Conservation (phyloP, 495 filamentous ascomycete genomes). For the Ascodesmis nigricans region DNA sequence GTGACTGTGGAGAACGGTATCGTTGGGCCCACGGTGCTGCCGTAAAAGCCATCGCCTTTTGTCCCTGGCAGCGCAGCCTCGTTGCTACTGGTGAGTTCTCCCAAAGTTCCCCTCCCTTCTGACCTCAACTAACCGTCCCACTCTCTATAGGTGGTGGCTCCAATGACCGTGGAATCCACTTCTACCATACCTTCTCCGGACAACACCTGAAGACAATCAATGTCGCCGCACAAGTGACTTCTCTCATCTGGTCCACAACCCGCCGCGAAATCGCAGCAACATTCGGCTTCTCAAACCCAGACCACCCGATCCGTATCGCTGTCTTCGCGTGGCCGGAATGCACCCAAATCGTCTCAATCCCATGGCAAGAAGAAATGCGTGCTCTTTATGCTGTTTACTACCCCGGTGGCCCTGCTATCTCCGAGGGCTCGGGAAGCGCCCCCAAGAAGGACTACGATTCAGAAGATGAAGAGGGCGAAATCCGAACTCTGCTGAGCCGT, state of each 20-base stretch:
- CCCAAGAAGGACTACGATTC: neutral
- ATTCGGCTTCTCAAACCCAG: constrained; percentile 86
- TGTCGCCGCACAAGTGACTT: constrained; percentile 81
- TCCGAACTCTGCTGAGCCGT: neutral
- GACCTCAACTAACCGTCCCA: neutral
- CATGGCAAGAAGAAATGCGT: constrained; percentile 64
- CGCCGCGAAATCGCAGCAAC: constrained; percentile 77
- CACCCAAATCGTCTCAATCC: constrained; percentile 65
- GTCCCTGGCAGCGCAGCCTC: constrained; percentile 75
- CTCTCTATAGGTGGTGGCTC: constrained; percentile 47
- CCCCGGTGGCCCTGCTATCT: constrained; percentile 31
- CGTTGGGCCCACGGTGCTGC: constrained; percentile 63
- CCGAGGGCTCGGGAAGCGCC: neutral
- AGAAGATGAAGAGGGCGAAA: constrained; percentile 2
- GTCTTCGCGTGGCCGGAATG: constrained; percentile 94
- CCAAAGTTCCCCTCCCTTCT: neutral
- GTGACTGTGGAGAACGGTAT: constrained; percentile 40
- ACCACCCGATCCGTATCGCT: constrained; percentile 75
- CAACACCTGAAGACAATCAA: constrained; percentile 75
- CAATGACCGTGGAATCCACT: constrained; percentile 89
- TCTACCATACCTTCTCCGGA: constrained; percentile 74
- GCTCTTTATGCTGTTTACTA: constrained; percentile 56
- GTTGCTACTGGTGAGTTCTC: constrained; percentile 39
- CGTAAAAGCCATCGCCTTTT: constrained; percentile 93
- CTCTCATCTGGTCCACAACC: constrained; percentile 71